Percentiles rank a stretch among this genome's conserved stretches.
Evolutionary conservation across 2,329 filamentous ascomycete genomes (phyloP).

Genomic region (Venturia oleaginea): DNA sequence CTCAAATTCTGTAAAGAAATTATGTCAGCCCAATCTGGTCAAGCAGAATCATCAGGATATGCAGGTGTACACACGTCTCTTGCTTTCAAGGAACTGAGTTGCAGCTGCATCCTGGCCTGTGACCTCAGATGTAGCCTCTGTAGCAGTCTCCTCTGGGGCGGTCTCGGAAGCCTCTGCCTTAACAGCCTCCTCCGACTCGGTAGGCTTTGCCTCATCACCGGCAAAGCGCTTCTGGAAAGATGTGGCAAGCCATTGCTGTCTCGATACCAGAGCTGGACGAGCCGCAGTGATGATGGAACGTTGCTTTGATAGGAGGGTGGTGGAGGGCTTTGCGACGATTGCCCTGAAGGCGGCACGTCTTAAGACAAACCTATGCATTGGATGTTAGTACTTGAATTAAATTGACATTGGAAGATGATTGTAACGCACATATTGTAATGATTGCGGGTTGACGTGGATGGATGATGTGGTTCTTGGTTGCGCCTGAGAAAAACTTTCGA

Average conservation of each 20-base stretch:
- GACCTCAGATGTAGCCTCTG: slow-evolving; percentile 22
- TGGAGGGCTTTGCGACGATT: slow-evolving; percentile 35
- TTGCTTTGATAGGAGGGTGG: slow-evolving; percentile 34
- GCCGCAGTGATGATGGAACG: slow-evolving; percentile 31
- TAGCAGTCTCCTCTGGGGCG: slow-evolving; percentile 29
- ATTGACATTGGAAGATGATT: neutral
- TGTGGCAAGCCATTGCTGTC: slow-evolving; percentile 30
- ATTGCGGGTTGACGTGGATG: neutral
- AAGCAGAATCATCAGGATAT: neutral
- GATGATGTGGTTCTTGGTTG: neutral
- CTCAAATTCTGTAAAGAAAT: slow-evolving; percentile 18
- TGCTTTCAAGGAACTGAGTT: slow-evolving; percentile 20
- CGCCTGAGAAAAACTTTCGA: neutral
- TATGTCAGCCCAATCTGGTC: neutral
- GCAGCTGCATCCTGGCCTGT: slow-evolving; percentile 22
- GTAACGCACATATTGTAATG: neutral
- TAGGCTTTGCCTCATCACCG: slow-evolving; percentile 32
- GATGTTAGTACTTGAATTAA: slow-evolving; percentile 1
- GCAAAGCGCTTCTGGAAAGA: slow-evolving; percentile 40
- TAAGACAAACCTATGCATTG: slow-evolving; percentile 44
- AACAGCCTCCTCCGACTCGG: slow-evolving; percentile 24
- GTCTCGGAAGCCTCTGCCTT: slow-evolving; percentile 22
- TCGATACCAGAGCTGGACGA: slow-evolving; percentile 27
- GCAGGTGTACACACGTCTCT: slow-evolving; percentile 19
- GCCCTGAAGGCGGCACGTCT: slow-evolving; percentile 49